Base-by-base conservation (phyloP, 2,329 filamentous ascomycete genomes). In the Colletotrichum salicis region DNA sequence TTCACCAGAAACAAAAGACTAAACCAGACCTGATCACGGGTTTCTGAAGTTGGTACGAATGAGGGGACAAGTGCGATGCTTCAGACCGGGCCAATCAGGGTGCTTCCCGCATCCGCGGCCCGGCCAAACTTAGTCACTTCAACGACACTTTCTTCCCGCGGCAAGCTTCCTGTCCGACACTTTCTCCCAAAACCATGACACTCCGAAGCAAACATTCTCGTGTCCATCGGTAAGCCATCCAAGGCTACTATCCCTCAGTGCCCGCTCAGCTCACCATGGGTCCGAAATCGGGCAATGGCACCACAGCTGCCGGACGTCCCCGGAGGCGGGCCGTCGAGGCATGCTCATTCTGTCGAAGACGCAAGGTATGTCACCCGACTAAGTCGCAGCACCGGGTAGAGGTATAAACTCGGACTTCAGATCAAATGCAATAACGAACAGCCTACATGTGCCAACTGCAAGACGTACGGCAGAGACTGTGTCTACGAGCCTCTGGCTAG, bases 401-500 rank as follows among this genome's bases (percentile, higher is more conserved):
- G 24, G 71, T 70, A 57, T 67, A 37, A 4, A 27, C 27, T 45
- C 4, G 27, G 11, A 48, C 15, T 24, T n/a, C 41, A 88, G 86
- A 83, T 88, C 77, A 86, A 85, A 74, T 88, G 86, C 75, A 85
- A 84, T 69, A 81, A 81, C 27, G 83, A 84, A 58, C 78, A 80
- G 62, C 85, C 85, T 3, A 76, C 76, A 35, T 87, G 86, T 71
- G 80, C 80, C 37, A 86, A 85, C 74, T 87, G 86, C 75, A 79
- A 80, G 67, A 81, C 80, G 1, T 85, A 87, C 72, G 82, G 80
- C 7, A 81, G 83, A 61, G 81, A 82, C 19, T 87, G 86, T 67
- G 77, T 80, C 45, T 84, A 85, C 68, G 80, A 82, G 54, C 79
- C 80, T 12, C 81, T 59, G 76, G 76, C 31, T 76, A 80, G 61